Evolutionary conservation across 2,329 filamentous ascomycete species (phyloP), one percentile per base, ranked within the genome.

Genomic region (Trichophyton benhamiae): DNA sequence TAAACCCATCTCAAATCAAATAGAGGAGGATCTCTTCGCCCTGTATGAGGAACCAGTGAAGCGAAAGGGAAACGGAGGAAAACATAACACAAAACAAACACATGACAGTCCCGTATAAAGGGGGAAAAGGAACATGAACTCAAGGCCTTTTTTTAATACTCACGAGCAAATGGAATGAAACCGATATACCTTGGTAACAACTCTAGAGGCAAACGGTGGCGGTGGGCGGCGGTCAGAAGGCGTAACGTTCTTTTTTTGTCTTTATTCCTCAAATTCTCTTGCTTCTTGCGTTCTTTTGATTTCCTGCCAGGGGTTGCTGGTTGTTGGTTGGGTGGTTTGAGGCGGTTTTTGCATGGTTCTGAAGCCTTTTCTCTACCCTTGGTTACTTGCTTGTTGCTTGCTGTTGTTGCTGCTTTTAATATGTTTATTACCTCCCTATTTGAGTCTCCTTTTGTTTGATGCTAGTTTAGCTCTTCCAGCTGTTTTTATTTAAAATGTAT

Each of bases 151-250:
- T 44, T 55, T 55, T 55, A 25, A 48, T 48, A 20, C 33, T 55
- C 52, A 55, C 52, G 52, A 55, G 52, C 46, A 55, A 53, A 38
- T 55, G 52, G 52, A 36, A 55, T 55, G 52, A 36, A 55, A 55
- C 52, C 52, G 33, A 55, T 33, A 33, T 55, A 33, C n/a, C 27
- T 55, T 55, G 52, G 52, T 55, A 55, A 55, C n/a, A 33, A 55
- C 52, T 55, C 52, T 55, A 55, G 52, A 55, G 52, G 52, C 27
- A 53, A 33, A 33, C 33, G 52, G 52, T 36, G 52, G 52, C 33
- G 52, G 52, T 36, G 27, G 25, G 52, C 30, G 52, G 52, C 52
- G 52, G 52, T 7, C 30, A 30, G 52, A 33, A 33, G 52, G 52
- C 52, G 52, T 55, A 55, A 55, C 27, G 52, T 55, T 36, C 15